A percentile compares a stretch with the other conserved stretches of the same genome.
phyloP scores from a whole-genome alignment of 2,329 filamentous ascomycete species.

The Zalaria sp. region DNA sequence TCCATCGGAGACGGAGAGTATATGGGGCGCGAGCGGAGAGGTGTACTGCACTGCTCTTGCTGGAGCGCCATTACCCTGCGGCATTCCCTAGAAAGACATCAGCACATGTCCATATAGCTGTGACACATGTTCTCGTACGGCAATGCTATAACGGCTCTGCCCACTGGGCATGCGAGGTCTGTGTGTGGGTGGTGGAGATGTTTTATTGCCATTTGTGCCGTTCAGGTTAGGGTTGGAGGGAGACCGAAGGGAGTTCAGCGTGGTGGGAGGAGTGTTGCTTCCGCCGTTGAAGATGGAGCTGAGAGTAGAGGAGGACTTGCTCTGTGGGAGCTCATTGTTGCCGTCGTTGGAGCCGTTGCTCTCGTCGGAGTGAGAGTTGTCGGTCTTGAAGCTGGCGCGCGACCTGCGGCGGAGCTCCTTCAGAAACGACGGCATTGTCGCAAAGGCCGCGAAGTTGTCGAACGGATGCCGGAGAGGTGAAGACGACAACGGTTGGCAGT shows the following conservation, averaged over 20 bases:
- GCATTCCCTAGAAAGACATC: slow-evolving; percentile 18
- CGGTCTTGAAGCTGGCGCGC: slow-evolving; percentile 56
- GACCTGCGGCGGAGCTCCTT: slow-evolving; percentile 66
- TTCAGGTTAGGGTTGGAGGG: slow-evolving; percentile 42
- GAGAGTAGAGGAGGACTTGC: slow-evolving; percentile 47
- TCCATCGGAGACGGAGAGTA: slow-evolving; percentile 66
- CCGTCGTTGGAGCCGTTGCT: slow-evolving; percentile 26
- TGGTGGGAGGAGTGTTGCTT: slow-evolving; percentile 62
- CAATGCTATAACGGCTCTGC: slow-evolving; percentile 42
- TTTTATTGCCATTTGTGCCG: slow-evolving; percentile 30
- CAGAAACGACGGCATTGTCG: slow-evolving; percentile 48
- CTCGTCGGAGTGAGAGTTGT: slow-evolving; percentile 36
- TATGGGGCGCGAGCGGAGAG: slow-evolving; percentile 68
- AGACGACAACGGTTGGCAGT: too few species aligned
- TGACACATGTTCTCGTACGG: slow-evolving; percentile 8
- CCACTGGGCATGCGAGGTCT: slow-evolving; percentile 15
- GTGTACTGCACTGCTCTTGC: slow-evolving; percentile 26
- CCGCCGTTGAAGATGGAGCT: slow-evolving; percentile 47
- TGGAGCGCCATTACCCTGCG: slow-evolving; percentile 32
- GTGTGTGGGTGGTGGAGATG: slow-evolving; percentile 22
- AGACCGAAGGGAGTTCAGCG: slow-evolving; percentile 45
- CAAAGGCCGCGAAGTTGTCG: background rate
- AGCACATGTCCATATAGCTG: background rate
- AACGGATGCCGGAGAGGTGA: background rate
- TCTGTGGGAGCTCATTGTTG: slow-evolving; percentile 23